A percentile compares a stretch with the other conserved stretches of the same genome.
Evolutionary conservation across 1,284 basidiomycete genomes (phyloP).

Genomic region (Melampsora larici-populina): DNA sequence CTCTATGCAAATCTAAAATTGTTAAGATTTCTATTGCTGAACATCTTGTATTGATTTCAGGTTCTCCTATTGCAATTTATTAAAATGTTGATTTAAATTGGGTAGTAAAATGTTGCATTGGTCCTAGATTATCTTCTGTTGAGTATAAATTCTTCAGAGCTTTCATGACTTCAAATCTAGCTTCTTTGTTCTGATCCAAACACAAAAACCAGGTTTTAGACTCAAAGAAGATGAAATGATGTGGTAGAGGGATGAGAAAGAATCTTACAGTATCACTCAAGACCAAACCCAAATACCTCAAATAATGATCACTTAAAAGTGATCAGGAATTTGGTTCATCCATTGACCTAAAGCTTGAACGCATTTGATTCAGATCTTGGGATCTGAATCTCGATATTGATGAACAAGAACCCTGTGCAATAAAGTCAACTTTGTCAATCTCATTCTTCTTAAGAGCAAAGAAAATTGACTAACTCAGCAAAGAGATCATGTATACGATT

Average conservation of each 20-base stretch:
- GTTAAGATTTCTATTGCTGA: too few relatives aligned
- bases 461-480: conserved; percentile 67
- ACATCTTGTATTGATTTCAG: conserved; percentile 86
- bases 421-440: background rate
- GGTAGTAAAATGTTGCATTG: conserved; percentile 80
- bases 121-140: conserved; percentile 67
- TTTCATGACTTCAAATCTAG: conserved; percentile 82
- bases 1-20: too few relatives aligned
- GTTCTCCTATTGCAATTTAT: too few relatives aligned
- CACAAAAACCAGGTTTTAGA: too few relatives aligned
- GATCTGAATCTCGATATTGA: too few relatives aligned
- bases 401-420: conserved; percentile 78
- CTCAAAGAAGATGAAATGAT: background rate
- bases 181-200: conserved; percentile 62
- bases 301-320: too few relatives aligned
- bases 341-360: conserved; percentile 87
- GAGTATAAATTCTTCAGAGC: conserved; percentile 76
- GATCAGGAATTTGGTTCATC: too few relatives aligned
- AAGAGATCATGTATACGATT: conserved; percentile 85
- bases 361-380: conserved; percentile 86
- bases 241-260: too few relatives aligned
- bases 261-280: too few relatives aligned
- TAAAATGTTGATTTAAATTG: conserved; percentile 84
- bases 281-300: too few relatives aligned
- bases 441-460: background rate